Evolutionary conservation across 495 filamentous ascomycete genomes (phyloP), one percentile per base, ranked within the genome.

Genomic region (Hypoxylon trugodes): DNA sequence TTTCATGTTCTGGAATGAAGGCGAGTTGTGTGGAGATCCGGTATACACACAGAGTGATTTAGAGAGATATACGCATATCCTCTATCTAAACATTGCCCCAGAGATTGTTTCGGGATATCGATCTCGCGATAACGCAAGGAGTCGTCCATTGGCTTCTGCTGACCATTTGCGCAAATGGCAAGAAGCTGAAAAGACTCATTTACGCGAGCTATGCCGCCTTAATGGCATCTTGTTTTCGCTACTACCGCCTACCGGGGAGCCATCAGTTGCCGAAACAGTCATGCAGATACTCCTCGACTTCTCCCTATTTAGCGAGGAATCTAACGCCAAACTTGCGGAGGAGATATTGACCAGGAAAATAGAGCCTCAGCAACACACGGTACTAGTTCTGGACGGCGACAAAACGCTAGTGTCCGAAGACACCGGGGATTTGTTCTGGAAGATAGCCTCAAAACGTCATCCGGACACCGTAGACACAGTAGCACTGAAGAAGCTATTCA

Each of bases 301-400:
- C 13, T 3, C n/a, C n/a, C n/a, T n/a, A n/a, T n/a, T n/a, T n/a
- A n/a, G n/a, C n/a, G n/a, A n/a, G n/a, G n/a, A n/a, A n/a, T n/a
- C n/a, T n/a, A n/a, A n/a, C n/a, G n/a, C n/a, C n/a, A n/a, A n/a
- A n/a, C n/a, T n/a, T n/a, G n/a, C n/a, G n/a, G n/a, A n/a, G n/a
- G n/a, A n/a, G n/a, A n/a, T n/a, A n/a, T n/a, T n/a, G n/a, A n/a
- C n/a, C n/a, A n/a, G n/a, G n/a, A n/a, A n/a, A n/a, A n/a, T n/a
- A n/a, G n/a, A 12, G 8, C 19, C 1, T 1, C 53, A 54, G 6
- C 54, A 77, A 32, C 56, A 81, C 54, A 84, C 76, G 1, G 67
- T 85, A 36, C 54, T 89, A 46, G 78, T 86, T 1, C 54, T 89
- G 24, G 87, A 89, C 60, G 86, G 70, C 3, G 86, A 89, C 60